Conservation (phyloP, 768 basidiomycete species). For the Tricholoma furcatifolium region DNA sequence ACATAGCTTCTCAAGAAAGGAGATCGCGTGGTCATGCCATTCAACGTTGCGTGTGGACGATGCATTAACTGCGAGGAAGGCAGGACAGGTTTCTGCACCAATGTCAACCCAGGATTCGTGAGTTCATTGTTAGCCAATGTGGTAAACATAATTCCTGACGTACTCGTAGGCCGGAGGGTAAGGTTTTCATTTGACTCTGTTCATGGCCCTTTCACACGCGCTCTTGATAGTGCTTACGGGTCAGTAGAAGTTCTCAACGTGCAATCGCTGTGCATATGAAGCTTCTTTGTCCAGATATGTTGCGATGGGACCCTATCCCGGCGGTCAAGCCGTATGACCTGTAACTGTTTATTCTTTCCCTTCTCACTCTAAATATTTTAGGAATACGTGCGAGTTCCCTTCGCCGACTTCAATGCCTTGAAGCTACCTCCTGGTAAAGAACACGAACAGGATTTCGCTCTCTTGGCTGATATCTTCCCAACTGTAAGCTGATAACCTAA, state of each 20-base stretch:
- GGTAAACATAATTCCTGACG: not conserved
- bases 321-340: constrained; percentile 45
- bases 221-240: constrained; percentile 41
- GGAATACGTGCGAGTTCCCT: constrained; percentile 58
- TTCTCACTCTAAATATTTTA: constrained; percentile 11
- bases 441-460: constrained; percentile 53
- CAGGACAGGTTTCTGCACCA: constrained; percentile 52
- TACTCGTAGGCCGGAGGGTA: constrained; percentile 43
- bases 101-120: constrained; percentile 58
- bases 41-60: constrained; percentile 58
- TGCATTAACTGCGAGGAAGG: constrained; percentile 57
- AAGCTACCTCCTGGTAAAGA: constrained; percentile 51
- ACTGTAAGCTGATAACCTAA: constrained; percentile 33
- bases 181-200: constrained; percentile 7
- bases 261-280: not conserved
- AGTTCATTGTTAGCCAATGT: constrained; percentile 17
- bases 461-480: constrained; percentile 56
- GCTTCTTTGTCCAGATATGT: constrained; percentile 40
- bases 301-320: constrained; percentile 55
- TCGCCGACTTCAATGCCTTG: constrained; percentile 56
- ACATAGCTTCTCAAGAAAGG: constrained; percentile 48
- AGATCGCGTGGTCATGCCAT: constrained; percentile 60
- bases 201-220: not conserved
- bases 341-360: not conserved
- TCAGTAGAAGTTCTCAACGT: constrained; percentile 17